A percentile compares a stretch with the other conserved stretches of the same genome.
These are phyloP conservation scores for Diutina ranongensis DNA, from an alignment of 1,139 yeast species.

Conservation along the genomic window DNA sequence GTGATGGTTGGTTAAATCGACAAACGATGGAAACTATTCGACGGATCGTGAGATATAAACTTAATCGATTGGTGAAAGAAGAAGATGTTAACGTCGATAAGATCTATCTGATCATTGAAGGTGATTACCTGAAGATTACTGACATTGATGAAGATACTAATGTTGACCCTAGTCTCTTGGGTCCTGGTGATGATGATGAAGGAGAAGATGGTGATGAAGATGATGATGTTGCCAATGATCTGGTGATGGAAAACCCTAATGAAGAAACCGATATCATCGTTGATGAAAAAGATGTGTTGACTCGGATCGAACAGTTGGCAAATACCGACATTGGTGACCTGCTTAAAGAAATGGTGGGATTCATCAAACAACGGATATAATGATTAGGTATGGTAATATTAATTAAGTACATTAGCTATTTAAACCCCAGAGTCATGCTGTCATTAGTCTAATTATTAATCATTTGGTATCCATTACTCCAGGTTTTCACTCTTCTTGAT, in stretches of 20 bases:
- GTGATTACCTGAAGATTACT: conserved; percentile 25
- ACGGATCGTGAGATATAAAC: conserved; percentile 59
- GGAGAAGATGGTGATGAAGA: conserved; percentile 12
- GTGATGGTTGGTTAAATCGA: conserved; percentile 69
- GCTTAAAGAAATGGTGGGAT: background rate
- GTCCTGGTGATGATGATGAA: conserved; percentile 8
- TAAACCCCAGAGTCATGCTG: no score
- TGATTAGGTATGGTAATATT: background rate
- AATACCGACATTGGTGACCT: background rate
- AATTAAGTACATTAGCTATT: no score
- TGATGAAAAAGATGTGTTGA: background rate
- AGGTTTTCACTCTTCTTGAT: background rate
- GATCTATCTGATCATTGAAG: conserved; percentile 32
- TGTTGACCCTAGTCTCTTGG: conserved; percentile 15
- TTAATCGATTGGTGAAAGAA: conserved; percentile 41
- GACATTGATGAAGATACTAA: conserved; percentile 14
- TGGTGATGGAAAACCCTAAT: conserved; percentile 11
- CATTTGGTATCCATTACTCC: background rate
- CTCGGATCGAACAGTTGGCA: background rate
- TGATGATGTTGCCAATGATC: conserved; percentile 9
- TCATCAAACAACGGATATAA: conserved; percentile 1
- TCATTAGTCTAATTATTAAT: no score
- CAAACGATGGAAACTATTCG: conserved; percentile 55
- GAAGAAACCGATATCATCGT: conserved; percentile 11
- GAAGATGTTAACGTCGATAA: conserved; percentile 26